Base-by-base conservation (phyloP, 176 grass and related monocot genomes). In the Puya raimondii region DNA sequence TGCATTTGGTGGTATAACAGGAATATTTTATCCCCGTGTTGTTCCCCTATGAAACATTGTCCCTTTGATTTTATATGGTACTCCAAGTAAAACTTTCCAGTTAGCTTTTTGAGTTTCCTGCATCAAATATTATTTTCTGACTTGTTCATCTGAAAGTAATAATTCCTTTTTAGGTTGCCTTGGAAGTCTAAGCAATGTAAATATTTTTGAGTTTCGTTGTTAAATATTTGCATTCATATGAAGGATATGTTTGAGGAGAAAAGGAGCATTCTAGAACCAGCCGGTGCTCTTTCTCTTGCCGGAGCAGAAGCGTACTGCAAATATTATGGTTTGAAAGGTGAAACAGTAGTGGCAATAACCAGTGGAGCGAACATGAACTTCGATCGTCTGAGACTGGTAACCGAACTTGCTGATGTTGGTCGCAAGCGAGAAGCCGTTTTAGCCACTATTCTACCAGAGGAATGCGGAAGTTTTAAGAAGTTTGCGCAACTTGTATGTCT, bases 161-260 rank as follows among this genome's bases (percentile, higher is more conserved):
- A 42, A 42, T 42, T 42, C 33, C 4, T 6, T 6, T 42, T 42
- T 42, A 8, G 33, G 33, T 42, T 42, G 33, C 33, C 33, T 42
- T 42, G 33, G 33, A 42, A 42, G 33, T 42, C 33, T 42, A 42
- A 42, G 5, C 33, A 42, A 42, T 42, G 4, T 42, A 42, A 42
- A 42, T 42, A 42, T 72, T 8, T 4, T 27, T 66, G 25, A 27
- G 23, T 51, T 42, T 42, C 33, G 6, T 42, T 42, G 33, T 42
- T 42, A 79, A 57, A 65, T 70, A 20, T 72, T 27, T 63, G 71
- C 72, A n/a, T 73, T 87, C 47, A 49, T 49, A 49, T 76, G 69
- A 77, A 99, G 94, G 82, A 93, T 88, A 99, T 99, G 94, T 99
- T 99, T 88, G 94, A 93, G 78, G 94, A 99, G 87, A 88, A 99